Conservation (phyloP, 2,329 filamentous ascomycete genomes). For the Thermomyces lanuginosus region DNA sequence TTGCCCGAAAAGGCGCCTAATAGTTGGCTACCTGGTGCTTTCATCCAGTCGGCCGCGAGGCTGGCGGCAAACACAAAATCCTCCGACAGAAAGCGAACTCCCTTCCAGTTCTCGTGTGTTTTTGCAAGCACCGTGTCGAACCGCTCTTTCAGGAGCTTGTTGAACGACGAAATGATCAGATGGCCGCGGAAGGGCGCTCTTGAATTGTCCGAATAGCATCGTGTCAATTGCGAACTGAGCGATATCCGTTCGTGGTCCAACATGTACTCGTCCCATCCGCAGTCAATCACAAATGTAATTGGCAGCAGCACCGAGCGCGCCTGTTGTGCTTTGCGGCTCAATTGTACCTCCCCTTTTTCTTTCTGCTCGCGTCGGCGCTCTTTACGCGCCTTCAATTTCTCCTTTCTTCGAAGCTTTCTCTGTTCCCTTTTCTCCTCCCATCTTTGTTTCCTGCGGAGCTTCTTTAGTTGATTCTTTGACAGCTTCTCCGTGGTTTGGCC, state of each 20-base stretch:
- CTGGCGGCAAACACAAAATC: conserved; percentile 57
- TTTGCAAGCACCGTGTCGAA: conserved; percentile 60
- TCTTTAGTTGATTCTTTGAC: conserved; percentile 80
- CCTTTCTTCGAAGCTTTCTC: conserved; percentile 42
- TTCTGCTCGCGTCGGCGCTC: conserved; percentile 31
- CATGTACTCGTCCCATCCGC: conserved; percentile 85
- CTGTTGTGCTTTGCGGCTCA: conserved; percentile 12
- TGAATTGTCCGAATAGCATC: conserved; percentile 78
- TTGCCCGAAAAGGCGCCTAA: conserved; percentile 40
- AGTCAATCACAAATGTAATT: conserved; percentile 72
- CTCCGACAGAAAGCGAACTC: conserved; percentile 53
- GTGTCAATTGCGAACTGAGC: conserved; percentile 65
- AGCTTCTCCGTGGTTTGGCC: conserved; percentile 21
- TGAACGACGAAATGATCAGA: conserved; percentile 62
- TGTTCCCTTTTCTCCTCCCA: conserved; percentile 58
- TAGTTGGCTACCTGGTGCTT: conserved; percentile 39
- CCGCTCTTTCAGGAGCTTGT: conserved; percentile 54
- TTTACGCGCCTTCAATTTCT: conserved; percentile 37
- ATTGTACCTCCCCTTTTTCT: conserved; percentile 18
- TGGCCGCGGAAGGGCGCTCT: conserved; percentile 51
- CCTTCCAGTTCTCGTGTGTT: conserved; percentile 64
- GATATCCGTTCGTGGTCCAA: conserved; percentile 69
- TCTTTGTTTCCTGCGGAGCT: conserved; percentile 50
- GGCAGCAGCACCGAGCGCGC: conserved; percentile 44
- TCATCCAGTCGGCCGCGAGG: conserved; percentile 53